Evolutionary conservation across 352 stramenopile genomes (phyloP), one percentile per base, ranked within the genome.

Genomic region (Phytophthora megakarya): DNA sequence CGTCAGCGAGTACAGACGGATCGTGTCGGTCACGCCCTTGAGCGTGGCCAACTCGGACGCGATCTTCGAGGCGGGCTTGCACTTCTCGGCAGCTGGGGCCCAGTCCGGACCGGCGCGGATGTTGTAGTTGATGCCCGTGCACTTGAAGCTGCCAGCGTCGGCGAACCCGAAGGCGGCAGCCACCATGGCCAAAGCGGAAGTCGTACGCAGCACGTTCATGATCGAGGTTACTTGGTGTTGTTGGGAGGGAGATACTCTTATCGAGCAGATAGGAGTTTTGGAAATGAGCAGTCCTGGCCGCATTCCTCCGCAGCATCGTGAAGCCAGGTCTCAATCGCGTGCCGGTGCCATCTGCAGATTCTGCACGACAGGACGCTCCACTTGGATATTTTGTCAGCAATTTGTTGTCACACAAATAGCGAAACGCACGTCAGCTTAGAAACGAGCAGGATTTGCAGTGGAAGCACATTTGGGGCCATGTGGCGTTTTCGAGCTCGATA

Each of bases 41-140:
- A 89, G 68, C 40, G 64, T 63, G 19, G 54, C 44, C n/a, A 92
- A 67, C 49, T 92, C 83, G 3, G 64, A 50, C 28, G 59, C 35
- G 56, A 92, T 81, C 55, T 82, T 56, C 23, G 69, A 67, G 15
- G 67, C 46, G 15, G 69, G 60, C 55, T 90, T 90, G 73, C 83
- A 92, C 64, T 86, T 88, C 15, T 65, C 70, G 11, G 52, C 67
- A n/a, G 65, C 51, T 5, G 80, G 43, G 22, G 70, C 75, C 67
- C 73, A 86, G 68, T 90, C 77, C 22, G 78, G 72, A 3, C 78
- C 80, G 5, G 64, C 56, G 61, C 80, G 80, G 56, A 85, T 85
- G 76, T 89, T 88, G 75, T 89, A 92, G 73, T 92, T 92, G 68
- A 92, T 75, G 46, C 80, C 83, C 38, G 71, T 61, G 61, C 65